Evolutionary conservation across 129 eudicot genomes (phyloP), one percentile per base, ranked within the genome.

Genomic region (Ambrosia trifida): DNA sequence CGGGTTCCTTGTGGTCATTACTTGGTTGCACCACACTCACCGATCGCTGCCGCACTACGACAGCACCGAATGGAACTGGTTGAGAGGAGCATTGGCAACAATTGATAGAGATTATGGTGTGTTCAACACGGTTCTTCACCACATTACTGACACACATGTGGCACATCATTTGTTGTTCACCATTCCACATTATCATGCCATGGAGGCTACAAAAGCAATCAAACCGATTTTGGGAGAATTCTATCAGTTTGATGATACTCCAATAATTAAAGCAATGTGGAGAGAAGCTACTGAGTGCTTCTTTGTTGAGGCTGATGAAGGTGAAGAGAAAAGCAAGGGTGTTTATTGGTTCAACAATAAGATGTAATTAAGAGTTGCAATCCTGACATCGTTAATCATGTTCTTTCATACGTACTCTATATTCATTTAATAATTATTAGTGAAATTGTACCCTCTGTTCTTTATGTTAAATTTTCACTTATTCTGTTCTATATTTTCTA

Each of bases 121-220:
- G 0, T 43, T 66, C 2, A 66, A 66, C 71, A 20, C 20, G 4
- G 71, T 66, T 44, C 71, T 66, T 44, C 71, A 66, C 40, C 71
- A 66, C 38, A 66, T 66, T 9, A 66, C 57, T 2, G 71, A 66
- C 19, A 66, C 71, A 13, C 71, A 66, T 45, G 71, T 66, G 0
- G 71, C 71, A 2, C 71, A 66, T n/a, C 71, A 66, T 66, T 45
- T 66, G 57, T 66, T 66, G 19, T 66, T 66, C 57, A 66, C 71
- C 0, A 66, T 66, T 13, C 71, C 71, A 11, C 71, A 66, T 45
- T 66, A 44, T 66, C 30, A 66, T 24, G 71, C 71, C 2, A 66
- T 66, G 71, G 71, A 66, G 7, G 71, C 70, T 1, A 65, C 54
- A 41, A 65, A 65, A 19, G 70, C 71, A 28, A 66, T 66, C 11